A percentile compares a stretch with the other conserved stretches of the same genome.
Evolutionary conservation across 345 rosid genomes (phyloP).

Genomic region (Toxicodendron radicans): DNA sequence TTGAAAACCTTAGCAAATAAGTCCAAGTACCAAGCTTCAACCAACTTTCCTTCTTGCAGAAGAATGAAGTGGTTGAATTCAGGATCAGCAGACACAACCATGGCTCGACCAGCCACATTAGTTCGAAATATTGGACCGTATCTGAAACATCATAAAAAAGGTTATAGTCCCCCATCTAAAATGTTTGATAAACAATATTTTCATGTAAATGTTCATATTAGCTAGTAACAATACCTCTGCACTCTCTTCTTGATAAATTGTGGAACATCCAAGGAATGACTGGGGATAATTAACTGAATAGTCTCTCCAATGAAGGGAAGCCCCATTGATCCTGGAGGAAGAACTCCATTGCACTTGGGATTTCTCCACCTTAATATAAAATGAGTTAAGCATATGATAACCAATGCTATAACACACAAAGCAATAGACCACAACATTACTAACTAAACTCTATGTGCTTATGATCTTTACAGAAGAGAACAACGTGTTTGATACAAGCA

Average conservation of each 20-base stretch:
- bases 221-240: slow-evolving; percentile 1
- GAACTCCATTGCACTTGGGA: slow-evolving; percentile 22
- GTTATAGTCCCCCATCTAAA: too few relatives aligned
- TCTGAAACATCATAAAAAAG: slow-evolving; percentile 10
- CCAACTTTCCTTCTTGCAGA: slow-evolving; percentile 27
- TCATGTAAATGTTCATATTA: not conserved
- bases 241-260: slow-evolving; percentile 27
- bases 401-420: slow-evolving; percentile 2
- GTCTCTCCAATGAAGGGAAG: slow-evolving; percentile 32
- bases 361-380: slow-evolving; percentile 18
- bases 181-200: not conserved
- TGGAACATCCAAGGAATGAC: slow-evolving; percentile 20
- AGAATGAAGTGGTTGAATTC: slow-evolving; percentile 29
- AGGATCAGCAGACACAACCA: slow-evolving; percentile 34
- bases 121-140: slow-evolving; percentile 34
- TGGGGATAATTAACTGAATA: slow-evolving; percentile 21
- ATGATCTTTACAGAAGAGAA: too few relatives aligned
- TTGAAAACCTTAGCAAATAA: slow-evolving; percentile 20
- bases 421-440: not conserved
- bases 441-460: not conserved
- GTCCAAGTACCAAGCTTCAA: slow-evolving; percentile 30
- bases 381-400: not conserved
- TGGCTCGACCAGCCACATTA: slow-evolving; percentile 26
- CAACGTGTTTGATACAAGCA: too few relatives aligned
- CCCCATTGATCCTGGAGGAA: slow-evolving; percentile 34